These are phyloP conservation scores for Petunia hybrid DNA, from an alignment of 305 asterid genomes.

Conservation along the genomic window DNA sequence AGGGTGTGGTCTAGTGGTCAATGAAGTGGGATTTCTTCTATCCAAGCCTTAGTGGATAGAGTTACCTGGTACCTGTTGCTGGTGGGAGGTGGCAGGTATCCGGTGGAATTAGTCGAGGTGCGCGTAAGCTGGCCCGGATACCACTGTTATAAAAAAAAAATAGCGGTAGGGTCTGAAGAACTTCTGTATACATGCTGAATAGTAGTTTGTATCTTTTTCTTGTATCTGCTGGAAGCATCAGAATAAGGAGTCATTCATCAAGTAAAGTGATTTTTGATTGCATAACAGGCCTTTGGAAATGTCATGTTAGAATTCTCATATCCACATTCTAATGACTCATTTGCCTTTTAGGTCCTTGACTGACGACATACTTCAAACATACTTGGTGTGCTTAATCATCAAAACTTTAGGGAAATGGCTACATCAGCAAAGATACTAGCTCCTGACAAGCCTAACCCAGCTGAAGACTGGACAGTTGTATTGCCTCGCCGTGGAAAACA, in stretches of 20 bases:
- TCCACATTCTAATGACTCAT: neutral
- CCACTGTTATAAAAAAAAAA: too few species aligned
- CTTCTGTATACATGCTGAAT: neutral
- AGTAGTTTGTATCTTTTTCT: neutral
- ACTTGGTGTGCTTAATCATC: neutral
- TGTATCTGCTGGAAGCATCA: neutral
- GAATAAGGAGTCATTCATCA: neutral
- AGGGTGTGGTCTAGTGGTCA: too few species aligned
- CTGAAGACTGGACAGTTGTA: constrained; percentile 80
- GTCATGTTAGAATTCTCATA: neutral
- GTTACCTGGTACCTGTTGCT: too few species aligned
- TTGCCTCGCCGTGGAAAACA: constrained; percentile 72
- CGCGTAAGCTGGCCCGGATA: too few species aligned
- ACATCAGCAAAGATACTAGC: constrained; percentile 41
- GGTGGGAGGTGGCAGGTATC: too few species aligned
- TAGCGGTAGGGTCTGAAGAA: neutral
- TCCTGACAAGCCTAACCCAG: constrained; percentile 37
- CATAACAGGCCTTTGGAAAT: neutral
- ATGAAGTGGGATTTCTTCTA: too few species aligned
- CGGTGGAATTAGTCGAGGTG: too few species aligned
- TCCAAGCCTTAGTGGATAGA: too few species aligned
- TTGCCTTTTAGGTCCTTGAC: neutral
- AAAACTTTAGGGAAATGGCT: constrained; percentile 47
- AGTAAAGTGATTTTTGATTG: constrained; percentile 2
- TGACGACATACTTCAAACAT: neutral